Base-by-base conservation (phyloP, 805 yeast genomes). In the Candida palmyrensis region DNA sequence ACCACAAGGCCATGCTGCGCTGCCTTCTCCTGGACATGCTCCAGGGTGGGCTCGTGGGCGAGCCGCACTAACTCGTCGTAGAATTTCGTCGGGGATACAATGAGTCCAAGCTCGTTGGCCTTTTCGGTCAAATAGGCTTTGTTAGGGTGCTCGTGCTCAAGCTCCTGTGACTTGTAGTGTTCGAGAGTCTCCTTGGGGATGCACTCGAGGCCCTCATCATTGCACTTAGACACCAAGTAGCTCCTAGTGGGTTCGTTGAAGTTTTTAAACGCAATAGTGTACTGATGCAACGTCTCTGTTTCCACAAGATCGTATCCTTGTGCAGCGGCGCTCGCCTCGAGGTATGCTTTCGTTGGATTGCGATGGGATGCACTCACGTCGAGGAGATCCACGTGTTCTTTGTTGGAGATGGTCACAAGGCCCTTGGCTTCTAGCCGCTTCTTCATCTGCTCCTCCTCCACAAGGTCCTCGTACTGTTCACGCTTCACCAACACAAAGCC, bases 371-470 rank as follows among this genome's bases (percentile, higher is more conserved):
- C 26, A 7, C 40, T 35, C 6, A 29, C 32, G 1, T 26, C 33
- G 12, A 37, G 40, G 33, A 57, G 41, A 6, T 28, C 35, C 3
- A 37, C 44, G 18, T 44, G 40, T 14, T 55, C 60, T 12, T 24
- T 35, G 3, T 28, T 24, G 3, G 67, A 59, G 8, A 65, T 34
- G 2, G 64, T 51, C 2, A 59, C 57, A 21, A 66, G 45, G 1
- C 70, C 68, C 29, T 43, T 50, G 3, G 51, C 36, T 22, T 42
- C 42, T 21, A 66, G 45, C 30, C 43, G 53, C 21, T 44, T 45
- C 32, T 45, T 46, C 70, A 66, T 63, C 30, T 55, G 61, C 12
- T 50, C 43, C 37, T 63, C 70, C 36, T 51, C 51, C 18, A 48
- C 14, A 18, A 63, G 50, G 2, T 40, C 43, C 9, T 48, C 47